These are phyloP conservation scores for Nemania sp. DNA, from an alignment of 2,329 filamentous ascomycete species.

Conservation along the genomic window DNA sequence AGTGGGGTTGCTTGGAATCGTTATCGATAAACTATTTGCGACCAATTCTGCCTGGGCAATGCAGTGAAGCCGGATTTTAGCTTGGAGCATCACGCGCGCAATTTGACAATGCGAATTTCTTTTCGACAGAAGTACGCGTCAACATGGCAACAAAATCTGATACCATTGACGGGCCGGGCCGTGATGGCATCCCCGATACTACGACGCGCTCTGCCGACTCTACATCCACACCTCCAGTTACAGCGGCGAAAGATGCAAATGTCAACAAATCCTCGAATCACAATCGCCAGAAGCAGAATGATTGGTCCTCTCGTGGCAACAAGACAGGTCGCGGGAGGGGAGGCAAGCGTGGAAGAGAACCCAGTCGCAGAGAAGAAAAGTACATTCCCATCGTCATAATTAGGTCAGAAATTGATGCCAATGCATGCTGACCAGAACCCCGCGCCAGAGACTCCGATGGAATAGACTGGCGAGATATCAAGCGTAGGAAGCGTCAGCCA, in stretches of 20 bases:
- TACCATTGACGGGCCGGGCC: conserved; percentile 7
- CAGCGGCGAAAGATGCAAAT: conserved; percentile 14
- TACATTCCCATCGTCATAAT: conserved; percentile 17
- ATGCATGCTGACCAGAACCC: conserved; percentile 50
- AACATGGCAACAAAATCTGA: conserved; percentile 20
- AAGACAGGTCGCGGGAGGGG: conserved; percentile 26
- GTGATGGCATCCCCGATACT: not conserved
- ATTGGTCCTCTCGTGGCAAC: conserved; percentile 27
- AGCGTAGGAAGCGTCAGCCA: conserved; percentile 54
- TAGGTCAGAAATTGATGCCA: conserved; percentile 27
- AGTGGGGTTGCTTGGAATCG: conserved; percentile 1
- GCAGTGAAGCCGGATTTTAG: not conserved
- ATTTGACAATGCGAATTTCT: conserved; percentile 15
- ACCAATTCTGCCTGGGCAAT: not conserved
- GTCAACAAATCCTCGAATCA: conserved; percentile 9
- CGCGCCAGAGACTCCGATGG: conserved; percentile 54
- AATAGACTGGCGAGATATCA: conserved; percentile 51
- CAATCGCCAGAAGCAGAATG: conserved; percentile 24
- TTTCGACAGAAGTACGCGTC: not conserved
- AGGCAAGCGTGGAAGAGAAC: conserved; percentile 25
- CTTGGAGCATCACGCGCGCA: not conserved
- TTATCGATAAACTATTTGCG: conserved; percentile 22
- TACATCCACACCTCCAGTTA: not conserved
- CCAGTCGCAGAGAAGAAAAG: conserved; percentile 25
- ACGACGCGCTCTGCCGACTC: conserved; percentile 8